phyloP scores from a whole-genome alignment of 306 rosid species.

The Pachyrhizus erosus region DNA sequence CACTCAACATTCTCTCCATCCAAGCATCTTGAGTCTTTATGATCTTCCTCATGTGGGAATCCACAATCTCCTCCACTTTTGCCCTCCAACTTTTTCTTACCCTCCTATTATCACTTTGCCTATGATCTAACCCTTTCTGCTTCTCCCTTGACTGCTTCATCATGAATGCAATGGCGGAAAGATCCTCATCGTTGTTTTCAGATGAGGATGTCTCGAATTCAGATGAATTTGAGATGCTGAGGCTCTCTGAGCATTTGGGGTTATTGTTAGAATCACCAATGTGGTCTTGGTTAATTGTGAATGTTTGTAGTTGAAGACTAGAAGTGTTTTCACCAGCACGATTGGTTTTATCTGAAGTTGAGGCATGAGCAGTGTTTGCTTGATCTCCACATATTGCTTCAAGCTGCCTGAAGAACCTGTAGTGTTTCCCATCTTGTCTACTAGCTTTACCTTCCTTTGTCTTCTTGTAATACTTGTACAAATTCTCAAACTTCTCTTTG shows the following conservation, averaged over 20 bases:
- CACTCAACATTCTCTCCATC: conserved; percentile 70
- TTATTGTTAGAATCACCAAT: conserved; percentile 22
- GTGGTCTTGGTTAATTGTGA: conserved; percentile 33
- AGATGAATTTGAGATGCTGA: conserved; percentile 66
- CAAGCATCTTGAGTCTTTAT: conserved; percentile 72
- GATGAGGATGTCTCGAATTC: conserved; percentile 75
- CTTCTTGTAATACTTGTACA: conserved; percentile 92
- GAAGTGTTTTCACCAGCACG: conserved; percentile 17
- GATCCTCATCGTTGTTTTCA: conserved; percentile 64
- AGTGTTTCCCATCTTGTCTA: conserved; percentile 82
- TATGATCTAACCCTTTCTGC: conserved; percentile 39
- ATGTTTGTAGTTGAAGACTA: conserved; percentile 39
- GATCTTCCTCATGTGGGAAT: conserved; percentile 63
- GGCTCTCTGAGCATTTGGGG: conserved; percentile 49
- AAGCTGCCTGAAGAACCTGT: conserved; percentile 84
- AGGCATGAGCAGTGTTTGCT: conserved; percentile 35
- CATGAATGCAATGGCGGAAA: conserved; percentile 52
- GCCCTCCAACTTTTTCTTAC: conserved; percentile 56
- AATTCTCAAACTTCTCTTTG: conserved; percentile 87
- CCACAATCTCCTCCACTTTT: conserved; percentile 66
- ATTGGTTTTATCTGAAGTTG: conserved; percentile 38
- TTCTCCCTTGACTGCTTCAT: conserved; percentile 49
- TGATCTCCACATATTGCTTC: conserved; percentile 80
- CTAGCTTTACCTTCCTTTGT: conserved; percentile 85
- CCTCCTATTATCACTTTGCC: conserved; percentile 30